phyloP scores from a whole-genome alignment of 345 rosid species.

The Eucalyptus curtisii region DNA sequence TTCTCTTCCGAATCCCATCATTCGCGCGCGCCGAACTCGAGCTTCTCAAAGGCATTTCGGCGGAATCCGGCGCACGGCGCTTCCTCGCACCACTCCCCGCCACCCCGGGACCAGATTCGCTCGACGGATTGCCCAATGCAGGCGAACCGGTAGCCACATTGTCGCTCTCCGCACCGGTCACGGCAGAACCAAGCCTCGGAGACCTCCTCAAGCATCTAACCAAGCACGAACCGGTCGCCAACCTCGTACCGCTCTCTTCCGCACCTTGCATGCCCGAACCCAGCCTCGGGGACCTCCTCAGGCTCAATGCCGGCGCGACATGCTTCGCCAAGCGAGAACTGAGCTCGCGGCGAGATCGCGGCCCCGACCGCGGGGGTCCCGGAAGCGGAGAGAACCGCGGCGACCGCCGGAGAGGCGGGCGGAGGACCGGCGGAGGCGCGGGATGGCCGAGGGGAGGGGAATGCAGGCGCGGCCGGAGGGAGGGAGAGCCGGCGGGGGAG shows the following conservation, averaged over 20 bases:
- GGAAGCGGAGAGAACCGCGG: background rate
- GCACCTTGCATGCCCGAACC: background rate
- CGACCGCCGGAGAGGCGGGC: background rate
- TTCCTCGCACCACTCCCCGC: background rate
- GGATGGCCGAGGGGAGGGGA: background rate
- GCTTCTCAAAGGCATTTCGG: background rate
- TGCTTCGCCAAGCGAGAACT: background rate
- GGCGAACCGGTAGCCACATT: background rate
- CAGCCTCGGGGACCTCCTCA: background rate
- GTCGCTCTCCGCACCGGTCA: background rate
- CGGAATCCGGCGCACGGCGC: background rate
- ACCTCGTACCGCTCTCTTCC: background rate
- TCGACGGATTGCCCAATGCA: background rate
- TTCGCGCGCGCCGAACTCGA: background rate
- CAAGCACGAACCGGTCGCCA: background rate
- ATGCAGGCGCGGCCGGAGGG: background rate
- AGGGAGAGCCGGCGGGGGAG: background rate
- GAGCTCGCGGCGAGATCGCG: background rate
- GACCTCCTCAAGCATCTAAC: background rate
- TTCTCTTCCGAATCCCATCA: background rate
- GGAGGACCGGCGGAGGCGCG: background rate
- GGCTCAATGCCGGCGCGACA: background rate
- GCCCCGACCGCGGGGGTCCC: background rate
- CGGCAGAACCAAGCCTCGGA: background rate
- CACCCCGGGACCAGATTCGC: background rate